Base-by-base conservation (phyloP, 202 grass and related monocot genomes). In the Schoenoplectus triqueter region DNA sequence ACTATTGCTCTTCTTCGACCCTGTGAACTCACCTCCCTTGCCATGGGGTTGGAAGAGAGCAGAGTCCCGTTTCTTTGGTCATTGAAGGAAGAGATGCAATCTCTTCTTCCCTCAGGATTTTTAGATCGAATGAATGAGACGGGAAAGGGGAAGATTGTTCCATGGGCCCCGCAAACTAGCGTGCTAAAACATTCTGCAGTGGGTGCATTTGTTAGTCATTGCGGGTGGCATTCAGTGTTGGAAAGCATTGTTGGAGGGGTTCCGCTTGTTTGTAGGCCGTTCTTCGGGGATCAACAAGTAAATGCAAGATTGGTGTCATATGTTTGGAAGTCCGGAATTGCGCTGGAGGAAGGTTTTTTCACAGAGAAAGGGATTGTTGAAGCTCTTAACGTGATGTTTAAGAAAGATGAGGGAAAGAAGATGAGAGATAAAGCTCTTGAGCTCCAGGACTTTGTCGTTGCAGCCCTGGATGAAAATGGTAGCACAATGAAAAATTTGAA, bases 61-160 rank as follows among this genome's bases (percentile, higher is more conserved):
- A 54, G 76, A n/a, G 69, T 84, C 78, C 88, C 89, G 40, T 97
- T 90, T 78, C 74, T 93, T 15, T 93, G 91, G 94, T 97, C 94
- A 7, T 78, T 93, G 10, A 87, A 70, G n/a, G 89, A 93, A 66
- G 59, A 85, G 11, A 65, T 72, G 10, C 86, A 81, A 73, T 77
- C 73, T 47, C 64, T 66, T 17, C 92, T 97, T 31, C 94, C 92
- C 0, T 1, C 55, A 5, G 94, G 87, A 18, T 97, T 91, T 84
- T 10, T 86, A 11, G 78, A 82, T 44, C 82, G 87, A 73, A 83
- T 83, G 49, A 17, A 54, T 20, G 41, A 31, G 51, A 13, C 62
- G 1, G 69, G 46, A 2, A n/a, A 13, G 7, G 87, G 89, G 10
- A 85, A 79, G 17, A 64, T 94, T 18, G 89, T 94, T 63, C 78